Base-by-base conservation (phyloP, 2,329 filamentous ascomycete genomes). In the Ascochyta rabiei region DNA sequence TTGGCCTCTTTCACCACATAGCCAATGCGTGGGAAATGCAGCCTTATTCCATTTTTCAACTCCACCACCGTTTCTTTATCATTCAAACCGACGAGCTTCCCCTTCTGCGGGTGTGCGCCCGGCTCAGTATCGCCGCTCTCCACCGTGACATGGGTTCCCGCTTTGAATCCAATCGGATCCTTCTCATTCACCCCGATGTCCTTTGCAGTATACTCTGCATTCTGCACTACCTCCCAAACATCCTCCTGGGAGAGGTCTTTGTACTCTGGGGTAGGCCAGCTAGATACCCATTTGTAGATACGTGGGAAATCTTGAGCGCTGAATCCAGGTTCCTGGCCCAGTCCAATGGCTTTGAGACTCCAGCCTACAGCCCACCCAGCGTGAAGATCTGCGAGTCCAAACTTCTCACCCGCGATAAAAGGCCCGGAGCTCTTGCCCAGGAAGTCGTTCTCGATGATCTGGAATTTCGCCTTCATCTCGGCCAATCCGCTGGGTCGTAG, bases 21-120 rank as follows among this genome's bases (percentile, higher is more conserved):
- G 19, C 53, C 42, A 0, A 56, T n/a, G 1, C 53, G 23, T 2
- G 53, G 47, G 33, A 56, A 56, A 46, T 56, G 53, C 21, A 56
- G 1, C 13, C 42, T 31, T n/a, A 56, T 19, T 7, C 42, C 47
- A 26, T 56, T 47, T 13, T 51, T 39, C 30, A 56, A 19, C 21
- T 56, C 53, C 6, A 56, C 26, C 5, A 56, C 42, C 0, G 10
- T 15, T 31, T 56, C 47, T 30, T 8, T 45, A 4, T 33, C 37
- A 31, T 56, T 16, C 15, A 47, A 21, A 19, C 53, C 53, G 16
- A 56, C 42, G 4, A 56, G 38, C n/a, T 43, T 50, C 2, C 53
- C 53, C 13, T 28, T 46, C 38, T 56, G 53, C 21, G 53, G 53
- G 42, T 56, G 47, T 15, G 47, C 38, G 4, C 53, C 53, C 23